These are phyloP conservation scores for Tremella mesenterica DNA, from an alignment of 768 basidiomycete genomes.

Conservation along the genomic window DNA sequence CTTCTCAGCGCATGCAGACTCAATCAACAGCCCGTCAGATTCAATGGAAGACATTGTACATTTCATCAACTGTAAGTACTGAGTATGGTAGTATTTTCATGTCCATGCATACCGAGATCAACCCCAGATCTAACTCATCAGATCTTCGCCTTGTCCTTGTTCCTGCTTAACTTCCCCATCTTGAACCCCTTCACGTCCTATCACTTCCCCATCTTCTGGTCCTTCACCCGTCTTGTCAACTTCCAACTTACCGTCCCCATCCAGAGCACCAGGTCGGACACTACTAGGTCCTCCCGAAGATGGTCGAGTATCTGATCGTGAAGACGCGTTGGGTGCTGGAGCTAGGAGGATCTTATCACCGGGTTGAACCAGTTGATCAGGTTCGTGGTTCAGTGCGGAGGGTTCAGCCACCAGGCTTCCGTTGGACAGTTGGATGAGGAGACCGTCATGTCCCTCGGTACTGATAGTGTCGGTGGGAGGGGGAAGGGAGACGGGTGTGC, in stretches of 20 bases:
- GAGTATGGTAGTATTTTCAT: no score
- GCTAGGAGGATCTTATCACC: not conserved
- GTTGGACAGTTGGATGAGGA: constrained; percentile 21
- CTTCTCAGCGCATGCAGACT: no score
- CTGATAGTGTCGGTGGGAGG: not conserved
- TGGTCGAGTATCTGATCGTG: not conserved
- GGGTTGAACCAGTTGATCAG: not conserved
- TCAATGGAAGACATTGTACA: no score
- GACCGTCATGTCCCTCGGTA: constrained; percentile 12
- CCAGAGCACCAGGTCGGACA: not conserved
- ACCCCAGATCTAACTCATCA: not conserved
- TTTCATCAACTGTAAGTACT: no score
- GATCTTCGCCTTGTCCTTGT: not conserved
- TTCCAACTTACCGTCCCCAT: not conserved
- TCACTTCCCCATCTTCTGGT: not conserved
- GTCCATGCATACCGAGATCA: no score
- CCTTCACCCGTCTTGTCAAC: not conserved
- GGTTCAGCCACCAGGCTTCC: constrained; percentile 24
- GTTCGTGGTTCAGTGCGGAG: constrained; percentile 1
- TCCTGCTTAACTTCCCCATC: not conserved
- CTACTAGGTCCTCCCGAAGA: no score
- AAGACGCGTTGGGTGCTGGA: not conserved
- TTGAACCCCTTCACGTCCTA: not conserved
- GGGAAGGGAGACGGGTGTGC: not conserved
- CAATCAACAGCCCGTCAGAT: no score